phyloP scores from a whole-genome alignment of 1,284 basidiomycete species.

The Takashimella tepidaria region DNA sequence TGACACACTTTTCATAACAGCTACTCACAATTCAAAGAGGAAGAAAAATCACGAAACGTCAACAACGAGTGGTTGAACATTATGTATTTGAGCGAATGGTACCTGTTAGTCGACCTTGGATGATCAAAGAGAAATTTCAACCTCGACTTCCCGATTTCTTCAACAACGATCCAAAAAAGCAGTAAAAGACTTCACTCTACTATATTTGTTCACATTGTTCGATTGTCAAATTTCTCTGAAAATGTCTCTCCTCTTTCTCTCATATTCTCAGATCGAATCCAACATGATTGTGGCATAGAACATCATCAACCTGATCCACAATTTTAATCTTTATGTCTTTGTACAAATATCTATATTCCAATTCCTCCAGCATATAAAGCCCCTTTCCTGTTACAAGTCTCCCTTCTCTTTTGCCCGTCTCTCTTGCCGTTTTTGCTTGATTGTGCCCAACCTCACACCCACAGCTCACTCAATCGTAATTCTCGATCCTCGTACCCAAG shows the following conservation, averaged over 20 bases:
- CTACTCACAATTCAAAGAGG: not conserved
- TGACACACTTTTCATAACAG: not conserved
- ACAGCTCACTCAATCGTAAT: conserved; percentile 30
- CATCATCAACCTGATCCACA: not conserved
- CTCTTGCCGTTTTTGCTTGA: not conserved
- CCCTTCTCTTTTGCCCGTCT: not conserved
- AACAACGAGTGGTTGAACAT: not conserved
- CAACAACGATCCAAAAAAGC: too few species aligned
- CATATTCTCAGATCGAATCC: too few species aligned
- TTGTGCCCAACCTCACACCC: not conserved
- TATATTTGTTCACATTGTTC: too few species aligned
- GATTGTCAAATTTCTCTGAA: too few species aligned
- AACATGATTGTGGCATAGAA: too few species aligned
- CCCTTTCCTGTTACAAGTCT: too few species aligned
- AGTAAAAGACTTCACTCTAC: too few species aligned
- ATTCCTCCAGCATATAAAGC: too few species aligned
- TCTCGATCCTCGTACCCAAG: conserved; percentile 30
- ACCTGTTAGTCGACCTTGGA: not conserved
- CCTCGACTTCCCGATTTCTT: not conserved
- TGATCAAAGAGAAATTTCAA: not conserved
- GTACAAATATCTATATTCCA: too few species aligned
- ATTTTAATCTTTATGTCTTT: not conserved
- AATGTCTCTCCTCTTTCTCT: too few species aligned
- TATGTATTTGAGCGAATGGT: not conserved
- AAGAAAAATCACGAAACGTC: not conserved